Evolutionary conservation across 1,284 basidiomycete species (phyloP), one percentile per base, ranked within the genome.

Genomic region (Ceratobasidium sp.): DNA sequence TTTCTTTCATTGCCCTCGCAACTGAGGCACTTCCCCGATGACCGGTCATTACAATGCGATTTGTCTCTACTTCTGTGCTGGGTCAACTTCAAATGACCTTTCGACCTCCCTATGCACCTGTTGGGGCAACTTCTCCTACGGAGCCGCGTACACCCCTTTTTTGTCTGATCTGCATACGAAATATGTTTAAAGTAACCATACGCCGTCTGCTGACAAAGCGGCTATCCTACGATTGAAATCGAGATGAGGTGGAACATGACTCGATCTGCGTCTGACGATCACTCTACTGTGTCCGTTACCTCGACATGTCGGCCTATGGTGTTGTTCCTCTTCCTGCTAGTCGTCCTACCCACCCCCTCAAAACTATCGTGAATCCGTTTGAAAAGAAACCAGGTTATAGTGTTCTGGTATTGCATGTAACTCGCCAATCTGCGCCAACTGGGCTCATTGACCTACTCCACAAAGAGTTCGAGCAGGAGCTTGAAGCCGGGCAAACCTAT

Each of bases 401-500:
- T 21, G 48, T 89, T 9, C 83, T 86, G 2, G 82, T 92, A 16
- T 86, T 93, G 79, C 92, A 93, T 75, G 80, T 93, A 52, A 87
- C 84, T 12, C 83, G 86, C 10, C 76, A 82, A 4, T 81, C 83
- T 9, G 86, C 88, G 0, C 79, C 83, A 3, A 75, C 79, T 1
- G 88, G 86, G 23, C 81, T 95, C 39, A 78, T 91, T 67, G 83
- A 86, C 39, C 86, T 89, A 77, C 83, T 93, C n/a, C 83, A 86
- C 74, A 74, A 76, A 46, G 82, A 89, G 26, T 94, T 96, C 80
- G 86, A 87, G n/a, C 83, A 84, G 62, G 92, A 92, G 77, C 83
- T 97, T 12, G 88, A 88, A 60, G 85, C 87, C 77, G 94, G 95
- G 0, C 79, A 83, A 76, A 93, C 94, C 3, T 96, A 96, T 80